Evolutionary conservation across 345 rosid species (phyloP), one percentile per base, ranked within the genome.

Genomic region (Corymbia maculata): DNA sequence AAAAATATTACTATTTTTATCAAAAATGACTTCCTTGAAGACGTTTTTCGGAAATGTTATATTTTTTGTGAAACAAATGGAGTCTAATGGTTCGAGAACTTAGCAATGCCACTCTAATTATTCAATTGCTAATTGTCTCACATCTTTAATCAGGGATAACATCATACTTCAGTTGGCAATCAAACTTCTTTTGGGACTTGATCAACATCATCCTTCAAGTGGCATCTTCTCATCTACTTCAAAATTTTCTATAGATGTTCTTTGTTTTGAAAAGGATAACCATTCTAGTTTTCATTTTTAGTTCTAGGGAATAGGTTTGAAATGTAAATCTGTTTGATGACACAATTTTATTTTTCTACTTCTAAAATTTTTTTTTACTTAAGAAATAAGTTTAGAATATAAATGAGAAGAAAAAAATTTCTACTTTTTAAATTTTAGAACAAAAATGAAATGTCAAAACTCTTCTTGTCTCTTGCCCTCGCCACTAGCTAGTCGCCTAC

Each of bases 21-120:
- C 12, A 55, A 22, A 55, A 9, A 0, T 55, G 28, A 55, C 28
- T 55, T 8, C 5, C 12, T 55, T 0, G 0, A 22, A 55, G 22
- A 22, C 21, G 1, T 21, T 55, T 55, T 55, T 55, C 1, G 1
- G 0, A 55, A 55, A 8, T 55, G 22, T 55, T 0, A 21, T 55
- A 21, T 55, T 4, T 55, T 21, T 55, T 0, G 2, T 0, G 2
- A 55, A 55, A 55, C 9, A 9, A 55, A 55, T 0, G 2, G 28
- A 55, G 13, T 55, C 42, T 52, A 52, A 52, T 64, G 9, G 36
- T 64, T 36, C 36, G 1, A 9, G 32, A 64, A 13, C n/a, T 13
- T 26, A 7, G 36, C 70, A n/a, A 64, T 64, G 70, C 14, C 13
- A 64, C 36, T 64, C 70, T 64, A 64, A 14, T 64, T 64, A 64